These are phyloP conservation scores for Neocatenulostroma microsporum DNA, from an alignment of 2,329 filamentous ascomycete genomes.

Conservation along the genomic window DNA sequence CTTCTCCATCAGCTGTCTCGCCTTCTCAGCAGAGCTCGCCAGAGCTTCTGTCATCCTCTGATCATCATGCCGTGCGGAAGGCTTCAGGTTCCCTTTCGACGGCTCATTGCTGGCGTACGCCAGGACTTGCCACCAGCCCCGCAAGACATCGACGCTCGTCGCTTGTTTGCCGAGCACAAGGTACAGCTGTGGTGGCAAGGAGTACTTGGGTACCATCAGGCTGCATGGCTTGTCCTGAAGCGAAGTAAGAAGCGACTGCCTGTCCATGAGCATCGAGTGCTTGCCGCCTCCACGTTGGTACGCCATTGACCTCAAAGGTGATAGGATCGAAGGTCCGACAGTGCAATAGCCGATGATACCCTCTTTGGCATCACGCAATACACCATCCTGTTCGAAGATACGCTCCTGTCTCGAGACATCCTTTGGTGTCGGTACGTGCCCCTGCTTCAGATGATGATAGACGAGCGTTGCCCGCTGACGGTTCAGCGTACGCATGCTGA, in stretches of 20 bases:
- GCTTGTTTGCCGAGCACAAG: constrained; percentile 22
- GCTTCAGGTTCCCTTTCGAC: not conserved
- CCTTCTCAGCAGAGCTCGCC: constrained; percentile 9
- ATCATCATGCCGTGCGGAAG: not conserved
- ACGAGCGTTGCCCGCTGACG: constrained; percentile 77
- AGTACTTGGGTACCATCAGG: not conserved
- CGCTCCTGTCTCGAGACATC: constrained; percentile 55
- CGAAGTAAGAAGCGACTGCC: not conserved
- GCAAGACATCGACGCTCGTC: constrained; percentile 45
- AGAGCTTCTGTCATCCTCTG: constrained; percentile 14
- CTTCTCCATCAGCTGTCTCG: constrained; percentile 36
- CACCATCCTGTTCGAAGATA: constrained; percentile 56
- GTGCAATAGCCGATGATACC: constrained; percentile 45
- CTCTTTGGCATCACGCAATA: constrained; percentile 50
- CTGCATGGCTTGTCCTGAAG: not conserved
- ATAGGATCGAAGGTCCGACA: constrained; percentile 40
- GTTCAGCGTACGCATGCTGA: constrained; percentile 78
- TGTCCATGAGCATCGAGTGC: not conserved
- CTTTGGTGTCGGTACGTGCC: constrained; percentile 52
- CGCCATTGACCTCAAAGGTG: constrained; percentile 17
- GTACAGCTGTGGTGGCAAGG: not conserved
- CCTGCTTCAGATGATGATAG: constrained; percentile 47
- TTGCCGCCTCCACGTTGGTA: constrained; percentile 31
- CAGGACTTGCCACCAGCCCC: constrained; percentile 57
- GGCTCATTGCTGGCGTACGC: constrained; percentile 33